Evolutionary conservation across 1,284 basidiomycete genomes (phyloP).

Genomic region (Cutaneotrichosporon spelunceum): DNA sequence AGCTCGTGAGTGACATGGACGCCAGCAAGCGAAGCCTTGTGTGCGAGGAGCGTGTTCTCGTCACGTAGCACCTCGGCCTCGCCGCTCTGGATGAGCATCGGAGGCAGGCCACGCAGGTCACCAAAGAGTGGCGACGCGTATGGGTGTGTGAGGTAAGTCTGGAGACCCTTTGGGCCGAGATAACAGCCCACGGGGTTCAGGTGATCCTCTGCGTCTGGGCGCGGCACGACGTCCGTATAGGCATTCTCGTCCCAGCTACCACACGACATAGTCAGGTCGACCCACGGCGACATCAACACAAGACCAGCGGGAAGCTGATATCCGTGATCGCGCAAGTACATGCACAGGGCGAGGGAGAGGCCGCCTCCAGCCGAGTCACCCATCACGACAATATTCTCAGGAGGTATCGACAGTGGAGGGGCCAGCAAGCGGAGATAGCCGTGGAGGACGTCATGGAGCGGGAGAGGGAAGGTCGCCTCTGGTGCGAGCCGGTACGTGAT

Average conservation of each 20-base stretch:
- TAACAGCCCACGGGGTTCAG: slow-evolving; percentile 91
- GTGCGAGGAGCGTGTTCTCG: slow-evolving; percentile 86
- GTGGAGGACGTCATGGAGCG: slow-evolving; percentile 83
- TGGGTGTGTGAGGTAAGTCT: slow-evolving; percentile 85
- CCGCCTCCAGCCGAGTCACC: slow-evolving; percentile 95
- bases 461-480: slow-evolving; percentile 89
- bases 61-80: slow-evolving; percentile 92
- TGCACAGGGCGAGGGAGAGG: slow-evolving; percentile 74
- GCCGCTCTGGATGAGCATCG: slow-evolving; percentile 86
- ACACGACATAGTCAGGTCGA: slow-evolving; percentile 92
- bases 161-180: slow-evolving; percentile 74
- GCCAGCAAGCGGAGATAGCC: slow-evolving; percentile 84
- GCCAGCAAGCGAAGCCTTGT: slow-evolving; percentile 85
- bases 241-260: slow-evolving; percentile 96
- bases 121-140: slow-evolving; percentile 97
- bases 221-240: slow-evolving; percentile 72
- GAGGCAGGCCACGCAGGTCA: slow-evolving; percentile 79
- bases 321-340: slow-evolving; percentile 84
- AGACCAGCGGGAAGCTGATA: slow-evolving; percentile 77
- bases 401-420: slow-evolving; percentile 77
- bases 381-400: slow-evolving; percentile 80
- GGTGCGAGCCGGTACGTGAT: slow-evolving; percentile 95
- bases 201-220: slow-evolving; percentile 72
- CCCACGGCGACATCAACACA: slow-evolving; percentile 90
- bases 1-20: slow-evolving; percentile 87